Base-by-base conservation (phyloP, 2,329 filamentous ascomycete species). In the Tympanopsis confertula region DNA sequence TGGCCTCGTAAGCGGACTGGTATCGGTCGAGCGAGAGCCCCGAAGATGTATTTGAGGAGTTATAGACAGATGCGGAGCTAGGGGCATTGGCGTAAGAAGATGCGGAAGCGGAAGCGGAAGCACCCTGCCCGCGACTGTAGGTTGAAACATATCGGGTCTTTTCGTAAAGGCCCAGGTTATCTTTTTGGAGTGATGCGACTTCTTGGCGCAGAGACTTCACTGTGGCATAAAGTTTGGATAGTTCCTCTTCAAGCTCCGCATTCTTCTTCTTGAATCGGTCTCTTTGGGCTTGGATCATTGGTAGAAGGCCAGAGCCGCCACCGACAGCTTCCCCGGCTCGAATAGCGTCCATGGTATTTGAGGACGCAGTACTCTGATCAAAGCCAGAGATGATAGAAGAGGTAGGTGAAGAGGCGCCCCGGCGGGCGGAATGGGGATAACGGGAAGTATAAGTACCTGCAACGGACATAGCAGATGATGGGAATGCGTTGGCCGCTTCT, bases 371-470 rank as follows among this genome's bases (percentile, higher is more conserved):
- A 32, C 75, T 71, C 17, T 83, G 79, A 51, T 94, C 85, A 53
- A 95, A 87, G n/a, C 91, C 91, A 42, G 88, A 95, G 50, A 98
- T 96, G 50, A 98, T 96, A 15, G 89, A 96, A 3, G 89, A 96
- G 1, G 91, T 96, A 0, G 91, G 93, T 3, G 91, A 96, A 13
- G 82, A 74, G 36, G 69, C 66, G 29, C 81, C 74, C 20, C 82
- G 76, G 49, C 78, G 75, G 36, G 83, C 73, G 14, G 74, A 69
- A 2, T 70, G 67, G 28, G 66, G 68, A 12, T 68, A 58, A 2
- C 71, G 67, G 2, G 83, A 78, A 2, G 83, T 80, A 51, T 87
- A 84, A 36, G 83, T 76, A 17, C 83, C 89, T 29, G 88, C 89
- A 2, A 89, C 88, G 29, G 95, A 84, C 2, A 89, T 96, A 55